Conservation (phyloP, 2,329 filamentous ascomycete genomes). For the Periconia digitata region DNA sequence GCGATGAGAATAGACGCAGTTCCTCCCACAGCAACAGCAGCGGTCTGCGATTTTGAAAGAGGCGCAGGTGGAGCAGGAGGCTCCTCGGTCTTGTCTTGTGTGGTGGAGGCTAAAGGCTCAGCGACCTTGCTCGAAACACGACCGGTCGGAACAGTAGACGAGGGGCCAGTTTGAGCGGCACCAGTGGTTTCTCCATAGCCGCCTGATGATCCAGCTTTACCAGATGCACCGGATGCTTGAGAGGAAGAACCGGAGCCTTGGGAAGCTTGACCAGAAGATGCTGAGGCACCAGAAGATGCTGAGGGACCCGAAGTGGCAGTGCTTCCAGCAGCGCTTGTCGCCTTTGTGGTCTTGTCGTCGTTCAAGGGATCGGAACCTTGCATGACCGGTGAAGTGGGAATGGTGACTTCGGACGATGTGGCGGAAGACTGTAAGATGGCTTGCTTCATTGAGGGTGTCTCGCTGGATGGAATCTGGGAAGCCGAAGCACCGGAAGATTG, state of each 20-base stretch:
- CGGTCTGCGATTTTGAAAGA: slow-evolving; percentile 34
- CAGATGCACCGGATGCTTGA: not conserved
- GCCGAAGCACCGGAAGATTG: not conserved
- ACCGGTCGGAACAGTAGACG: slow-evolving; percentile 4
- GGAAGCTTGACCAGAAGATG: not conserved
- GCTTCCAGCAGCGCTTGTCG: not conserved
- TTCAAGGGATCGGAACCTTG: slow-evolving; percentile 1
- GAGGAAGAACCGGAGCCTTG: not conserved
- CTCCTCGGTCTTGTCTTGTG: too few relatives aligned
- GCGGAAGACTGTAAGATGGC: not conserved
- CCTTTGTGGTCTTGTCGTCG: not conserved
- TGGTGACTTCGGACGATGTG: not conserved
- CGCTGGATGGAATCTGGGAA: not conserved
- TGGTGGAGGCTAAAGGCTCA: slow-evolving; percentile 9
- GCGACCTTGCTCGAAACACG: slow-evolving; percentile 3
- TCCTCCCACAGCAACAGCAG: slow-evolving; percentile 38
- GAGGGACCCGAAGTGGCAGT: not conserved
- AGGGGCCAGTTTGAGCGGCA: not conserved
- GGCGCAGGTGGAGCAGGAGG: slow-evolving; percentile 18
- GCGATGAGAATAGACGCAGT: slow-evolving; percentile 37
- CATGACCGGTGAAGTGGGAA: slow-evolving; percentile 1
- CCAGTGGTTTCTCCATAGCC: not conserved
- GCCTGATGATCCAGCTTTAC: not conserved
- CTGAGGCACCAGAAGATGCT: not conserved
- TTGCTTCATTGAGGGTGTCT: not conserved